These are phyloP conservation scores for Hippophae gyantsensis DNA, from an alignment of 306 rosid genomes.

Conservation along the genomic window DNA sequence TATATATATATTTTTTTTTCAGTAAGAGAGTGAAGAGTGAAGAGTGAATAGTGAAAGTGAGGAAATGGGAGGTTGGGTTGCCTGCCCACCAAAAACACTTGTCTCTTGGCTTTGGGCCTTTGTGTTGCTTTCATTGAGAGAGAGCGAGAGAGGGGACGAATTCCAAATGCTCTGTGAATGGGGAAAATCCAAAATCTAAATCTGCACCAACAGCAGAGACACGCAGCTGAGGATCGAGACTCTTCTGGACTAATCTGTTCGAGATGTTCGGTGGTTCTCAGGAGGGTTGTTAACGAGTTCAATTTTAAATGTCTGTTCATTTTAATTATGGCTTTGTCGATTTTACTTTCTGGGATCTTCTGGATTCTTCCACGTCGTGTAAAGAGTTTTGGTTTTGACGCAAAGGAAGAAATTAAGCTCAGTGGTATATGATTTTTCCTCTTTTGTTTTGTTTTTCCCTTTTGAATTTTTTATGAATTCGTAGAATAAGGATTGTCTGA, in stretches of 20 bases:
- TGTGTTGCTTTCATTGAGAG: slow-evolving; percentile 7
- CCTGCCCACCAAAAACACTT: slow-evolving; percentile 26
- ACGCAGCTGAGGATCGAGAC: slow-evolving; percentile 12
- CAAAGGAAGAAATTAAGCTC: slow-evolving; percentile 45
- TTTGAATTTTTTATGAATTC: background rate
- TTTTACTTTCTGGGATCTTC: slow-evolving; percentile 62
- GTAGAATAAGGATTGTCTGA: slow-evolving; percentile 11
- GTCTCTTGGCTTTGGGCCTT: slow-evolving; percentile 17
- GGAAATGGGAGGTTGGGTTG: background rate
- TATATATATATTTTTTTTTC: too few relatives aligned
- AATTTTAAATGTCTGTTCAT: slow-evolving; percentile 67
- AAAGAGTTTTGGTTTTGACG: slow-evolving; percentile 37
- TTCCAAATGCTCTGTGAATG: slow-evolving; percentile 53
- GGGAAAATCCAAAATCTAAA: slow-evolving; percentile 36
- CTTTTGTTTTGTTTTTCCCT: background rate
- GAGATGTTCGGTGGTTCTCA: slow-evolving; percentile 33
- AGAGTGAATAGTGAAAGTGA: background rate
- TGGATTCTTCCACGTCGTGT: slow-evolving; percentile 61
- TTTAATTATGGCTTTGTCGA: slow-evolving; percentile 44
- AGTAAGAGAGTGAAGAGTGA: background rate
- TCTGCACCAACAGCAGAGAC: slow-evolving; percentile 32
- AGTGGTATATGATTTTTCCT: slow-evolving; percentile 34
- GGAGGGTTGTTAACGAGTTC: slow-evolving; percentile 26
- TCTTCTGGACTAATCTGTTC: slow-evolving; percentile 35
- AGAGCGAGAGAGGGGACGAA: slow-evolving; percentile 11